Percentiles rank a stretch among this genome's conserved stretches.
phyloP scores from a whole-genome alignment of 1,284 basidiomycete species.

The Ustilago hordei region DNA sequence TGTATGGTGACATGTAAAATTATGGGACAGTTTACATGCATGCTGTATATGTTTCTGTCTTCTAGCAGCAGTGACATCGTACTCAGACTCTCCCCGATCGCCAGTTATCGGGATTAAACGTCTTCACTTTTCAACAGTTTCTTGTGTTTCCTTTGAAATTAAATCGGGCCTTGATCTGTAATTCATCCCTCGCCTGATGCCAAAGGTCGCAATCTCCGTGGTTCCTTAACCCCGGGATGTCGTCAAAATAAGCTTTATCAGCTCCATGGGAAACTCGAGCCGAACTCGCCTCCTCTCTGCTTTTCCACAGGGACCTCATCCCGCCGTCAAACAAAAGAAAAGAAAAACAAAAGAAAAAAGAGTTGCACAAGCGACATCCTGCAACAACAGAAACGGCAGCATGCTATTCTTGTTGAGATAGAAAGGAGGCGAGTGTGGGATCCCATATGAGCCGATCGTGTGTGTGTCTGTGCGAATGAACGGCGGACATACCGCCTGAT shows the following conservation, averaged over 20 bases:
- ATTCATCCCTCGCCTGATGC: not conserved
- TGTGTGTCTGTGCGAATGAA: not conserved
- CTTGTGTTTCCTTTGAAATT: too few relatives aligned
- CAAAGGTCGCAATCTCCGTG: conserved; percentile 23
- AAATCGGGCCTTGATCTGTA: conserved; percentile 1
- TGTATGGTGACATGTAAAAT: too few relatives aligned
- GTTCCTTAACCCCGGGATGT: conserved; percentile 25
- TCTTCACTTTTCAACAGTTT: not conserved
- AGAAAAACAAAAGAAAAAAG: not conserved
- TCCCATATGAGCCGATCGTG: not conserved
- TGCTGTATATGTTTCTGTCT: too few relatives aligned
- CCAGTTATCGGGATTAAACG: too few relatives aligned
- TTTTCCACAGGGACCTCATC: not conserved
- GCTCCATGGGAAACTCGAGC: conserved; percentile 19
- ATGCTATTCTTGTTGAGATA: too few relatives aligned
- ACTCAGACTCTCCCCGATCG: too few relatives aligned
- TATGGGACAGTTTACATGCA: too few relatives aligned
- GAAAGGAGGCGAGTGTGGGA: too few relatives aligned
- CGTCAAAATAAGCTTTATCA: not conserved
- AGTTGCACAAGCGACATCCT: conserved; percentile 8
- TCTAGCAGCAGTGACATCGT: too few relatives aligned
- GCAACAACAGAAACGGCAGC: too few relatives aligned
- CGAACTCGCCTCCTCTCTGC: not conserved
- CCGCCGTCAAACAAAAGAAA: not conserved
- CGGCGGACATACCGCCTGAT: not conserved